Base-by-base conservation (phyloP, 805 yeast genomes). In the Ogataea methanolica region DNA sequence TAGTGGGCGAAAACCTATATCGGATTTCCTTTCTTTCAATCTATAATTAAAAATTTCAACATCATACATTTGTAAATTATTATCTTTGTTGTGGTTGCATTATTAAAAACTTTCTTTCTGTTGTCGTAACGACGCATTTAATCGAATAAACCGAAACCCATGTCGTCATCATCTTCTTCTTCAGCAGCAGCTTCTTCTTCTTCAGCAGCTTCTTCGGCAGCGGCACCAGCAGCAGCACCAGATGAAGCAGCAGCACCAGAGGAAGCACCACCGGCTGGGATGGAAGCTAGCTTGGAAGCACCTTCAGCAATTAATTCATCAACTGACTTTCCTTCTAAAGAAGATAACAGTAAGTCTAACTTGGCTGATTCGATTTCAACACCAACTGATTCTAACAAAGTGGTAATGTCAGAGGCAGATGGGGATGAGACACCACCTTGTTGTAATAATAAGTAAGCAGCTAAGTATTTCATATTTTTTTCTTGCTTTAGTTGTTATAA, bases 251-350 rank as follows among this genome's bases (percentile, higher is more conserved):
- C 76, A 63, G 85, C 73, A 62, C 94, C 75, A 67, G 89, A 81
- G 73, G 94, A 96, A 73, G 97, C 94, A 78, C 96, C 97, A 74
- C 97, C 97, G 68, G 97, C 66, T 75, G 98, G 97, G 61, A 92
- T 95, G 62, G 98, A 83, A 63, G 98, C 95, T 72, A 94, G 88
- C 82, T 94, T 94, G 78, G 85, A 76, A 76, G 86, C 76, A 81
- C 99, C 99, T 78, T 83, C 94, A 66, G 96, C 86, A 66, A 94
- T 83, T 76, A 94, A 83, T 70, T 88, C 96, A 62, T 76, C 82
- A 65, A 88, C 80, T 69, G 87, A 69, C 85, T 94, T 94, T 75
- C 98, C 99, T 74, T 89, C 94, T 66, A 94, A 80, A 67, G 94
- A 87, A 63, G 86, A 63, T 65, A 94, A 75, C 68, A 94, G 82